phyloP scores from a whole-genome alignment of 148 eudicot species.

The Silene conica region DNA sequence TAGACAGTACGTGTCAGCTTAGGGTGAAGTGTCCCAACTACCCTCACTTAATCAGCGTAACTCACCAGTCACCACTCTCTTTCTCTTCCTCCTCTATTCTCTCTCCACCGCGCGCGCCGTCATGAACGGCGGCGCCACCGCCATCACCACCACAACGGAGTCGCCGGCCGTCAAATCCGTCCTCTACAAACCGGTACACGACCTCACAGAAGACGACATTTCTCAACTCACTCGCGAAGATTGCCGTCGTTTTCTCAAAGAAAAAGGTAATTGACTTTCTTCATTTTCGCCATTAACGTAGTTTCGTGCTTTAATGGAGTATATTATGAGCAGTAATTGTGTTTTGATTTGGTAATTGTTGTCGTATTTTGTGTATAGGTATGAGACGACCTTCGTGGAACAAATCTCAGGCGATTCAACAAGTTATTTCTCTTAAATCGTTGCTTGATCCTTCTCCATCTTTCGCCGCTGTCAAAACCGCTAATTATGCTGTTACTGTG shows the following conservation, averaged over 20 bases:
- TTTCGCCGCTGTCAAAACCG: constrained; percentile 3
- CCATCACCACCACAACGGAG: constrained; percentile 7
- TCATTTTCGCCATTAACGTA: neutral
- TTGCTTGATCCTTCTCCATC: constrained; percentile 66
- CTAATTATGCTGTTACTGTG: constrained; percentile 13
- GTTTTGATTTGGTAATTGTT: neutral
- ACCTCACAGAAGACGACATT: constrained; percentile 92
- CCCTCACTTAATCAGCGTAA: too few species aligned
- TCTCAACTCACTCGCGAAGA: constrained; percentile 98
- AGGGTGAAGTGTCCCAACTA: too few species aligned
- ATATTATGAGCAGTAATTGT: too few species aligned
- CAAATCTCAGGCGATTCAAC: constrained; percentile 98
- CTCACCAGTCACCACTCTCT: neutral
- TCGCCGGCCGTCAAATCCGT: constrained; percentile 32
- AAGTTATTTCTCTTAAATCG: constrained; percentile 77
- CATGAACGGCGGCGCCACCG: constrained; percentile 35
- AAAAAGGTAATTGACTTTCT: constrained; percentile 51
- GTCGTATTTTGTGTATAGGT: constrained; percentile 34
- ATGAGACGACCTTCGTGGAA: constrained; percentile 98
- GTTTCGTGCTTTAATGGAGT: neutral
- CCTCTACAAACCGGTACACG: constrained; percentile 69
- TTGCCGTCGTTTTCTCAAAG: constrained; percentile 91
- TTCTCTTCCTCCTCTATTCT: too few species aligned
- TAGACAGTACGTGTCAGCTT: too few species aligned
- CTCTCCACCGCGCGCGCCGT: neutral